Percentiles rank a stretch among this genome's conserved stretches.
Conservation (phyloP, 2,329 filamentous ascomycete species). For the Claviceps sp. region DNA sequence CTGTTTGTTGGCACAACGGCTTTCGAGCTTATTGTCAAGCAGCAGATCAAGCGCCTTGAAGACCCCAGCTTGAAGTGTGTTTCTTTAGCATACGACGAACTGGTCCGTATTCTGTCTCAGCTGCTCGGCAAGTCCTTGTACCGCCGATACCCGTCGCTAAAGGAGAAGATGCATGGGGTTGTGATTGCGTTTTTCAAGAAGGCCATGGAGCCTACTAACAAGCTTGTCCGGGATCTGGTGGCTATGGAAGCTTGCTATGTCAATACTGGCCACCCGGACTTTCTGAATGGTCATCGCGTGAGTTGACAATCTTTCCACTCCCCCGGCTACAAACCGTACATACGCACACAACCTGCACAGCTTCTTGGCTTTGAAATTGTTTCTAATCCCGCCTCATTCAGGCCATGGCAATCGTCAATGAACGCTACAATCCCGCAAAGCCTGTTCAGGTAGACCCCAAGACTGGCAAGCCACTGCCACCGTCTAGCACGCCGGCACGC, state of each 20-base stretch:
- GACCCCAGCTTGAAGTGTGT: constrained; percentile 97
- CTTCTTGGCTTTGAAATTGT: too few species aligned
- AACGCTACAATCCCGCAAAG: constrained; percentile 68
- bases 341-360: too few species aligned
- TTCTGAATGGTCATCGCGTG: constrained; percentile 85
- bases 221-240: constrained; percentile 85
- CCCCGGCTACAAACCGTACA: too few species aligned
- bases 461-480: constrained; percentile 84
- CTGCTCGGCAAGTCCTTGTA: constrained; percentile 81
- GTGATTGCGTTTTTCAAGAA: constrained; percentile 97
- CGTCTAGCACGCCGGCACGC: constrained; percentile 52
- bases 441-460: constrained; percentile 96
- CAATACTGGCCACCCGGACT: constrained; percentile 97
- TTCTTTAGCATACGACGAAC: constrained; percentile 89
- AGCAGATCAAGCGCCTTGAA: constrained; percentile 92
- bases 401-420: constrained; percentile 97
- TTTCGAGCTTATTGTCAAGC: constrained; percentile 98
- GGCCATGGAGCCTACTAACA: constrained; percentile 95
- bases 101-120: constrained; percentile 88
- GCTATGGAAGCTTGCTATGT: constrained; percentile 95
- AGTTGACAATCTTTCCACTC: constrained; percentile 15
- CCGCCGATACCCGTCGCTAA: constrained; percentile 81
- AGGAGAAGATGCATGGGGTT: constrained; percentile 91
- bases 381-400: constrained; percentile 13
- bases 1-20: constrained; percentile 95